Conservation (phyloP, 495 filamentous ascomycete species). For the Tuber borchii region DNA sequence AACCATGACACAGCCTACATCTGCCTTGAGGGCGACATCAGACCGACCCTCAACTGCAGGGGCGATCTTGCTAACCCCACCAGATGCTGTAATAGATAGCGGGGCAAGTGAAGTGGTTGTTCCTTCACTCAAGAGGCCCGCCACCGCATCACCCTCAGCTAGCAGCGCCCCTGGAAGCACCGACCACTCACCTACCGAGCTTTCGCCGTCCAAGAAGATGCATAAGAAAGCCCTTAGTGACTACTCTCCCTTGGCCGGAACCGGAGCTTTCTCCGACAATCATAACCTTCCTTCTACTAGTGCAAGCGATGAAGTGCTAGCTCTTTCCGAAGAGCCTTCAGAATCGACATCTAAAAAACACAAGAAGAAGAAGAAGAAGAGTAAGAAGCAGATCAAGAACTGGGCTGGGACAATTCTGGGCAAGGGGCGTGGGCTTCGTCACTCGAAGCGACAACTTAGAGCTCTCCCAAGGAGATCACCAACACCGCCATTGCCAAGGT, state of each 20-base stretch:
- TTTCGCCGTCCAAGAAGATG: slow-evolving; percentile 31
- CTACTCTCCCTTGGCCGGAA: slow-evolving; percentile 32
- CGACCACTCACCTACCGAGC: slow-evolving; percentile 22
- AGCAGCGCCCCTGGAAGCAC: slow-evolving; percentile 17
- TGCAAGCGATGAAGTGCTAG: slow-evolving; percentile 8
- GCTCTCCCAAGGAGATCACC: slow-evolving; percentile 35
- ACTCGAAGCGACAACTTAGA: slow-evolving; percentile 38
- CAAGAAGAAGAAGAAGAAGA: slow-evolving; percentile 39
- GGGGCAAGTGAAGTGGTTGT: slow-evolving; percentile 13
- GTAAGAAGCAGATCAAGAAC: slow-evolving; percentile 42
- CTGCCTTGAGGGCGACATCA: slow-evolving; percentile 35
- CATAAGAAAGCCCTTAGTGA: slow-evolving; percentile 42
- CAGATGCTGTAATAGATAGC: slow-evolving; percentile 14
- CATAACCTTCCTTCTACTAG: slow-evolving; percentile 4
- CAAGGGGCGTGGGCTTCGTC: slow-evolving; percentile 35
- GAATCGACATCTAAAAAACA: slow-evolving; percentile 24
- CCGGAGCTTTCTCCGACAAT: slow-evolving; percentile 20
- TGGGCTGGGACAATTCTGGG: slow-evolving; percentile 40
- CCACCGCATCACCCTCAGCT: slow-evolving; percentile 20
- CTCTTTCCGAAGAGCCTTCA: slow-evolving; percentile 13
- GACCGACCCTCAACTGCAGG: slow-evolving; percentile 41
- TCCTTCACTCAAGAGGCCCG: slow-evolving; percentile 28
- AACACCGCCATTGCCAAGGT: slow-evolving; percentile 33
- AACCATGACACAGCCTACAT: slow-evolving; percentile 37
- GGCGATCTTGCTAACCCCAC: slow-evolving; percentile 35